phyloP scores from a whole-genome alignment of 352 stramenopile genomes.

The Globisporangium recalcitrans region DNA sequence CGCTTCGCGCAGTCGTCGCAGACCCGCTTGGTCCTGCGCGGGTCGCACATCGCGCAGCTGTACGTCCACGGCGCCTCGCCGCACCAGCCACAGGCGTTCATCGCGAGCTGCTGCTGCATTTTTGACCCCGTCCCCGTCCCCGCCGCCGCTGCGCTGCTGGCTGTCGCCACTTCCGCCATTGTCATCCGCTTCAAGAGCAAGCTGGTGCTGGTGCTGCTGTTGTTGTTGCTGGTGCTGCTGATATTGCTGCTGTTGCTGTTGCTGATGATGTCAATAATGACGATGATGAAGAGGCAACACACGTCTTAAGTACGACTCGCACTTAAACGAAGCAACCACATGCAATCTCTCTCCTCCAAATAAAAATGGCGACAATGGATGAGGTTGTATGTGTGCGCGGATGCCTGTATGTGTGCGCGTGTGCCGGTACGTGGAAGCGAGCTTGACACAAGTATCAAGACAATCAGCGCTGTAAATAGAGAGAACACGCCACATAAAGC shows the following conservation, averaged over 20 bases:
- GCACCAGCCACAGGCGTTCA: conserved; percentile 29
- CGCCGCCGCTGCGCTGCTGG: neutral
- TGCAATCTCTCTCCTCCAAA: neutral
- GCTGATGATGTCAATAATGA: neutral
- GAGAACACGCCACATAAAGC: neutral
- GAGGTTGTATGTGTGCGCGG: neutral
- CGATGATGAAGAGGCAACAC: neutral
- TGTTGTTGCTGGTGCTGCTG: too few relatives aligned
- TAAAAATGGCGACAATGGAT: neutral
- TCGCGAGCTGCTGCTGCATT: conserved; percentile 3
- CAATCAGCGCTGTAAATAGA: neutral
- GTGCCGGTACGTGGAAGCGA: neutral
- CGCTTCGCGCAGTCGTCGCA: conserved; percentile 26
- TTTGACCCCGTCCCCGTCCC: too few relatives aligned
- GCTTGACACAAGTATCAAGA: neutral
- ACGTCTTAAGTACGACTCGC: neutral
- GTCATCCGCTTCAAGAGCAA: neutral
- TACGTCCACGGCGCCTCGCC: conserved; percentile 29
- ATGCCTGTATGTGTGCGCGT: neutral
- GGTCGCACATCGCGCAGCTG: conserved; percentile 30
- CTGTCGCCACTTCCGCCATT: neutral
- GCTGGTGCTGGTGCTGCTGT: neutral
- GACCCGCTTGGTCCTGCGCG: conserved; percentile 22
- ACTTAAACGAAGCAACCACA: neutral
- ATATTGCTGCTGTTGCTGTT: too few relatives aligned